Conservation (phyloP, 352 stramenopile species). For the Nothophytophthora sp. region DNA sequence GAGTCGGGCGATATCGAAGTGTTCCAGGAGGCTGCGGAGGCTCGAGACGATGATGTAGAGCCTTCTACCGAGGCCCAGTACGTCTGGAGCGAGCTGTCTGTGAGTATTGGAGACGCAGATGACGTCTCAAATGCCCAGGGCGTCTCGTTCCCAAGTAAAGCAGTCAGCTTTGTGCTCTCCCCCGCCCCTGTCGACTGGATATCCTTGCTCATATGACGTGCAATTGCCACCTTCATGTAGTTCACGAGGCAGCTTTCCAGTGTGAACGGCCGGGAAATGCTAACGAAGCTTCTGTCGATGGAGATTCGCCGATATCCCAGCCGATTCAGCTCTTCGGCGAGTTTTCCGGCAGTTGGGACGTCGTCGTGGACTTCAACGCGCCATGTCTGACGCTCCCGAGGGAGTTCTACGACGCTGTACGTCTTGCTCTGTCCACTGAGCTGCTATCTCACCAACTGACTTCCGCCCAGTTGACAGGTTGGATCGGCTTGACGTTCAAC, state of each 20-base stretch:
- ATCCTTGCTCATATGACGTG: background rate
- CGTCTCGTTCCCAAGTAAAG: constrained; percentile 56
- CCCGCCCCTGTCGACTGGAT: background rate
- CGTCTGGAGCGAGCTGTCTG: constrained; percentile 57
- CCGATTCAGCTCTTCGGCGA: constrained; percentile 45
- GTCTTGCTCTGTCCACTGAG: background rate
- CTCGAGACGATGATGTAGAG: constrained; percentile 5
- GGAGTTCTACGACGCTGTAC: constrained; percentile 67
- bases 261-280: constrained; percentile 7
- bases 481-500: constrained; percentile 48
- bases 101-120: constrained; percentile 35
- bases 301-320: background rate
- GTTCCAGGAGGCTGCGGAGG: background rate
- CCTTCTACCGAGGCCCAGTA: constrained; percentile 12
- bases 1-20: constrained; percentile 5
- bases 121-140: constrained; percentile 34
- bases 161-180: no score
- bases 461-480: constrained; percentile 43
- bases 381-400: constrained; percentile 58
- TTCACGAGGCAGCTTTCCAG: constrained; percentile 43
- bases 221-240: constrained; percentile 16
- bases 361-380: constrained; percentile 54
- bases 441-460: background rate
- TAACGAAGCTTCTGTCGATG: background rate
- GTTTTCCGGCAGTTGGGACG: constrained; percentile 61